phyloP scores from a whole-genome alignment of 1,284 basidiomycete genomes.

The Cystobasidiaceae sp. region DNA sequence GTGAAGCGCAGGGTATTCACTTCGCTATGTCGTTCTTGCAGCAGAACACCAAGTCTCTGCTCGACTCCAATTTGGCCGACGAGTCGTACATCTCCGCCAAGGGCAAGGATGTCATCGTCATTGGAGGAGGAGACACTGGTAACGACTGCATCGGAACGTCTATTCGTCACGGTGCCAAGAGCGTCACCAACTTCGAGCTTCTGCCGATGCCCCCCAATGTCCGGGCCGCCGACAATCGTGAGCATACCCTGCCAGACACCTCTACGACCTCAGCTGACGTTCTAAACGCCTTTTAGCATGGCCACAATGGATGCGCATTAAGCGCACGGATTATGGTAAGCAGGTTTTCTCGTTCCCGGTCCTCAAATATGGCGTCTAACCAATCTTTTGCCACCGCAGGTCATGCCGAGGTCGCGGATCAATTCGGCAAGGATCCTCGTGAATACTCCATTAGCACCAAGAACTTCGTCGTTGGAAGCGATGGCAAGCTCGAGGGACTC shows the following conservation, averaged over 20 bases:
- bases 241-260: slow-evolving; percentile 46
- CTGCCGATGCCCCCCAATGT: slow-evolving; percentile 67
- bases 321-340: slow-evolving; percentile 66
- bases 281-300: neutral
- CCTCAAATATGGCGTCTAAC: neutral
- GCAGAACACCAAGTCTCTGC: slow-evolving; percentile 72
- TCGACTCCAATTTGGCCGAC: slow-evolving; percentile 73
- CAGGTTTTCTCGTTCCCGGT: neutral
- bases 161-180: slow-evolving; percentile 90
- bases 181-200: slow-evolving; percentile 91
- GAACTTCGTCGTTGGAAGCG: slow-evolving; percentile 76
- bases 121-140: slow-evolving; percentile 90
- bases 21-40: slow-evolving; percentile 87
- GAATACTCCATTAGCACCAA: slow-evolving; percentile 94
- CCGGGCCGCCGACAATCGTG: slow-evolving; percentile 85
- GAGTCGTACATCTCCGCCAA: slow-evolving; percentile 72
- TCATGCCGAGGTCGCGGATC: slow-evolving; percentile 78
- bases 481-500: slow-evolving; percentile 77
- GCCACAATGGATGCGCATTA: slow-evolving; percentile 56
- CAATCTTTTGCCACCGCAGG: neutral
- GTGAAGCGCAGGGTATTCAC: slow-evolving; percentile 79
- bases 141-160: slow-evolving; percentile 62
- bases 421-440: slow-evolving; percentile 88
- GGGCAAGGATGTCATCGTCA: slow-evolving; percentile 91
- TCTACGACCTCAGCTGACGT: neutral